Evolutionary conservation across 371 early-diverging fungal genomes (phyloP).

Genomic region (Mortierella sp.): DNA sequence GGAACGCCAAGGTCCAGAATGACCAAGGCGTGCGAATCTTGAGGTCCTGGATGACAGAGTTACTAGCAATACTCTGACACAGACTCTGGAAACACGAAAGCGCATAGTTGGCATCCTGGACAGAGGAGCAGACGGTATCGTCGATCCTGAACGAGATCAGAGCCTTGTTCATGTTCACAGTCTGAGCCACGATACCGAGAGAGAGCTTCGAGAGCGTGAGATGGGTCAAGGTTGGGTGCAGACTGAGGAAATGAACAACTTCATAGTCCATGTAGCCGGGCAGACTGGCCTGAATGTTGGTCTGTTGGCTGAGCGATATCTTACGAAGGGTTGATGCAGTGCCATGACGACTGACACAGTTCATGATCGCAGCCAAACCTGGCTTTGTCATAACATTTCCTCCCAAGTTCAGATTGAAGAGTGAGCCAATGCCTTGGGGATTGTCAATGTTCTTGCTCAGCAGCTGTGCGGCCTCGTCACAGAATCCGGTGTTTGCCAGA

Average conservation of each 20-base stretch:
- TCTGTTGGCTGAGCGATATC: conserved; percentile 28
- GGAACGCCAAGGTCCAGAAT: conserved; percentile 40
- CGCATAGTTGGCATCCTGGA: conserved; percentile 25
- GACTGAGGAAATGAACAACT: conserved; percentile 27
- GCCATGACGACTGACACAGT: conserved; percentile 12
- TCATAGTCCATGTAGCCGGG: conserved; percentile 31
- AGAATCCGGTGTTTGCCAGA: conserved; percentile 43
- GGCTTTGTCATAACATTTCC: conserved; percentile 41
- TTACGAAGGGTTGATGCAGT: conserved; percentile 20
- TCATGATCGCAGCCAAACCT: conserved; percentile 29
- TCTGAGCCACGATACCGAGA: conserved; percentile 24
- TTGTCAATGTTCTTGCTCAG: conserved; percentile 16
- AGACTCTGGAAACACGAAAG: conserved; percentile 24
- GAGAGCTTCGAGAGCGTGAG: conserved; percentile 31
- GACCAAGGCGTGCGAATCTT: conserved; percentile 34
- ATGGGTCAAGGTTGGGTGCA: conserved; percentile 32
- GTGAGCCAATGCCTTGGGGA: conserved; percentile 13
- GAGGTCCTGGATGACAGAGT: conserved; percentile 29
- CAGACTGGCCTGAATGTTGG: conserved; percentile 1
- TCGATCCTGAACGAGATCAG: conserved; percentile 34
- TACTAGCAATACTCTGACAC: conserved; percentile 29
- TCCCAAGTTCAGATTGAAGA: conserved; percentile 27
- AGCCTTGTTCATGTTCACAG: conserved; percentile 25
- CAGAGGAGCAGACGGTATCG: conserved; percentile 16
- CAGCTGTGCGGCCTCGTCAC: conserved; percentile 31